A percentile compares a stretch with the other conserved stretches of the same genome.
phyloP scores from a whole-genome alignment of 176 grass and related monocot genomes.

The Puya raimondii region DNA sequence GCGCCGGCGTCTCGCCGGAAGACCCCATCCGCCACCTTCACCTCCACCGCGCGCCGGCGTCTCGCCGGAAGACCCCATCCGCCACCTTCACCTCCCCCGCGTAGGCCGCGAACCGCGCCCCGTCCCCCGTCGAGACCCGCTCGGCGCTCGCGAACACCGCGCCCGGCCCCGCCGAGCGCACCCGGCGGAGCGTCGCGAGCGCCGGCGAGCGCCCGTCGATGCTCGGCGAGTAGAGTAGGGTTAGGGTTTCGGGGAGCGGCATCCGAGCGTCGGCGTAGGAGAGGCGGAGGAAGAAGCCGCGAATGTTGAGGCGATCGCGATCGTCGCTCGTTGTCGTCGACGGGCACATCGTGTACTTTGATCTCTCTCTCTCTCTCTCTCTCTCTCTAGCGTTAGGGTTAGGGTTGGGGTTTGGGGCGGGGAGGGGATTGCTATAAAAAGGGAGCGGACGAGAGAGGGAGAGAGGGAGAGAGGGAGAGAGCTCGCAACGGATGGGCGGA shows the following conservation, averaged over 20 bases:
- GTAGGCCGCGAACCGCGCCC: slow-evolving; percentile 45
- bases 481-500: too few species aligned
- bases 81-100: slow-evolving; percentile 15
- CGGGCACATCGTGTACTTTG: slow-evolving; percentile 2
- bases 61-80: slow-evolving; percentile 20
- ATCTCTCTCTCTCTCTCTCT: too few species aligned
- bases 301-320: slow-evolving; percentile 15
- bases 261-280: neutral
- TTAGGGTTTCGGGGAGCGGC: slow-evolving; percentile 6
- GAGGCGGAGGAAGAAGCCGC: slow-evolving; percentile 44
- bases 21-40: slow-evolving; percentile 14
- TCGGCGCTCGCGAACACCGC: slow-evolving; percentile 38
- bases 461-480: too few species aligned
- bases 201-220: slow-evolving; percentile 36
- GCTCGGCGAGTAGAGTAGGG: slow-evolving; percentile 37
- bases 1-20: slow-evolving; percentile 9
- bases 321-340: neutral
- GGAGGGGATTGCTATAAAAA: too few species aligned
- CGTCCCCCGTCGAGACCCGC: slow-evolving; percentile 35
- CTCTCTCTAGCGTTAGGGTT: too few species aligned
- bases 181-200: slow-evolving; percentile 15
- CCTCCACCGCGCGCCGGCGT: slow-evolving; percentile 17
- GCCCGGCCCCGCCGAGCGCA: slow-evolving; percentile 1
- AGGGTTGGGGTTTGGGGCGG: too few species aligned
- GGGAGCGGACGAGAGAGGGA: too few species aligned